Percentiles rank a stretch among this genome's conserved stretches.
phyloP scores from a whole-genome alignment of 805 yeast genomes.

The Kodamaea hsintzibuensis region DNA sequence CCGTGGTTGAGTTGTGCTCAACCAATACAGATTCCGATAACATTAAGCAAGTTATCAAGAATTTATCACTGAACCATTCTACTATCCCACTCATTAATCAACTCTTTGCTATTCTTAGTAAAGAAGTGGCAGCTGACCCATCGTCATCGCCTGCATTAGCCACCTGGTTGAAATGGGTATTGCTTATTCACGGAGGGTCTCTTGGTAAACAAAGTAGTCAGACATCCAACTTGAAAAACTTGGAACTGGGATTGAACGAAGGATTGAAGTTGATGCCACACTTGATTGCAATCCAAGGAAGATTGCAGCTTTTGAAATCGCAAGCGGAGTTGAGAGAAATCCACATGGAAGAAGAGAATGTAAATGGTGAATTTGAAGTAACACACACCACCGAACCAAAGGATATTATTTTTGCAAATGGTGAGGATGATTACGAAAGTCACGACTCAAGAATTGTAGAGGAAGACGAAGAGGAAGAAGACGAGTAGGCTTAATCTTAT shows the following conservation, averaged over 20 bases:
- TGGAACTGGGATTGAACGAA: slow-evolving; percentile 58
- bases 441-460: slow-evolving; percentile 15
- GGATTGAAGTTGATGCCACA: slow-evolving; percentile 62
- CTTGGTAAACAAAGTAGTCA: slow-evolving; percentile 53
- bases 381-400: slow-evolving; percentile 27
- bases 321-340: slow-evolving; percentile 68
- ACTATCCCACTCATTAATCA: slow-evolving; percentile 21
- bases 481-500: slow-evolving; percentile 3
- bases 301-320: slow-evolving; percentile 71
- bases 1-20: slow-evolving; percentile 27
- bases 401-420: slow-evolving; percentile 38
- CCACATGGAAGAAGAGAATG: slow-evolving; percentile 14
- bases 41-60: slow-evolving; percentile 37
- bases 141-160: slow-evolving; percentile 29
- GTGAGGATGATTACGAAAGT: slow-evolving; percentile 36
- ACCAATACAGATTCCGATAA: slow-evolving; percentile 29
- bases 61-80: slow-evolving; percentile 33
- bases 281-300: slow-evolving; percentile 80
- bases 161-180: slow-evolving; percentile 80
- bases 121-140: slow-evolving; percentile 29
- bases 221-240: slow-evolving; percentile 52
- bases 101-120: slow-evolving; percentile 30
- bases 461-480: slow-evolving; percentile 45
- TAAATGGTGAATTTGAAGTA: slow-evolving; percentile 18
- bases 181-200: slow-evolving; percentile 69